Evolutionary conservation across 2,329 filamentous ascomycete species (phyloP).

Genomic region (Cryoendolithus antarcticus): DNA sequence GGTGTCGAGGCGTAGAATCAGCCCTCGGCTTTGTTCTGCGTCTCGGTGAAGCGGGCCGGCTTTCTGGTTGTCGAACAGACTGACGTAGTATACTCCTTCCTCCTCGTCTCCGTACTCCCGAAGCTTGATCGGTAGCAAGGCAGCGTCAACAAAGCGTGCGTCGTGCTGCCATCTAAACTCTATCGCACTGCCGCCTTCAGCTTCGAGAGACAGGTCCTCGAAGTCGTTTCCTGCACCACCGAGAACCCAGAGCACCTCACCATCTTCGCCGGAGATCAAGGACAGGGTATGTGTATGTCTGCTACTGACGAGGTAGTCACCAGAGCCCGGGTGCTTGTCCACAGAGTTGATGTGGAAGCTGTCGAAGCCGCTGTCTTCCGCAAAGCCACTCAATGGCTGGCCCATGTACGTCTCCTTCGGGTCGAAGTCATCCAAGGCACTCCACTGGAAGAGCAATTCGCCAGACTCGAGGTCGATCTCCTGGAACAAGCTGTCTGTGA

Average conservation of each 20-base stretch:
- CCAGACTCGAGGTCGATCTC: conserved; percentile 31
- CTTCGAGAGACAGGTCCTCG: conserved; percentile 24
- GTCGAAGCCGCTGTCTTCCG: conserved; percentile 25
- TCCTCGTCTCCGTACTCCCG: conserved; percentile 13
- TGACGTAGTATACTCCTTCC: conserved; percentile 13
- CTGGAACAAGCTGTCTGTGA: conserved; percentile 34
- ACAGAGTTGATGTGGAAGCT: conserved; percentile 44
- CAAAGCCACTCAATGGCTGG: conserved; percentile 28
- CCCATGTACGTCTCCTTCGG: conserved; percentile 18
- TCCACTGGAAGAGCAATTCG: conserved; percentile 30
- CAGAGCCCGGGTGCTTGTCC: conserved; percentile 33
- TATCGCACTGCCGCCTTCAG: conserved; percentile 27
- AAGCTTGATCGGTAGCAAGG: neutral
- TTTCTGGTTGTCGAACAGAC: conserved; percentile 39
- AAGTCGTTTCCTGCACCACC: conserved; percentile 36
- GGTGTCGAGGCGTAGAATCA: conserved; percentile 27
- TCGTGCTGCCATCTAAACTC: conserved; percentile 43
- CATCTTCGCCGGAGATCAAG: conserved; percentile 31
- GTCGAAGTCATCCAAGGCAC: conserved; percentile 25
- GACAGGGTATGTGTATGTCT: conserved; percentile 32
- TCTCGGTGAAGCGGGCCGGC: conserved; percentile 32
- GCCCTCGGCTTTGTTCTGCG: conserved; percentile 25
- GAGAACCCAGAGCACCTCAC: conserved; percentile 39
- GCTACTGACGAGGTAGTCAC: conserved; percentile 37
- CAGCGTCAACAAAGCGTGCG: conserved; percentile 29